phyloP scores from a whole-genome alignment of 148 eudicot genomes.

The Rhododendron molle region DNA sequence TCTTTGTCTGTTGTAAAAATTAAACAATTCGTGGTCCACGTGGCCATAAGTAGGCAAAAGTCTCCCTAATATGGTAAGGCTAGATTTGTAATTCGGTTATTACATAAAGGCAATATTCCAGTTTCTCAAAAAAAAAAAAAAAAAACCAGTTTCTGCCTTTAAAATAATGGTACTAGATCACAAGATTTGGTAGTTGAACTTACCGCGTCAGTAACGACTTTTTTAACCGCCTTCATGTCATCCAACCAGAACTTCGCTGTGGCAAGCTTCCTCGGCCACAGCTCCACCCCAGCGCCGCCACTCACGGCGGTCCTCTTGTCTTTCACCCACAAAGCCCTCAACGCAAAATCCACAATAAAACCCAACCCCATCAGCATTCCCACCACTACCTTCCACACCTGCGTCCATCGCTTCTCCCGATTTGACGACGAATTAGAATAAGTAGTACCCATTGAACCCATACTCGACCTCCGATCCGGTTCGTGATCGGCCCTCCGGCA shows the following conservation, averaged over 20 bases:
- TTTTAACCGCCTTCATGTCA: conserved; percentile 64
- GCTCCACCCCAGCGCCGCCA: conserved; percentile 80
- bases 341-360: conserved; percentile 31
- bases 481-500: conserved; percentile 29
- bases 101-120: too few species aligned
- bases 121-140: too few species aligned
- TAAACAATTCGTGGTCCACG: too few species aligned
- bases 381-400: conserved; percentile 29
- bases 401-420: conserved; percentile 1
- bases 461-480: conserved; percentile 17
- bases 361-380: conserved; percentile 38
- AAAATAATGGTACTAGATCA: too few species aligned
- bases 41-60: too few species aligned
- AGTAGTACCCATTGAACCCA: conserved; percentile 9
- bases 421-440: not conserved
- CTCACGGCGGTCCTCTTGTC: conserved; percentile 54
- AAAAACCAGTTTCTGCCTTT: too few species aligned
- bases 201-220: conserved; percentile 47
- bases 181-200: conserved; percentile 4
- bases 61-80: too few species aligned
- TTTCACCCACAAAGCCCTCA: conserved; percentile 48
- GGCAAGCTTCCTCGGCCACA: conserved; percentile 63
- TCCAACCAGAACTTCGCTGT: conserved; percentile 57
- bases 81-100: too few species aligned
- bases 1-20: too few species aligned